A percentile compares a stretch with the other conserved stretches of the same genome.
These are phyloP conservation scores for Sordariomycetes sp. DNA, from an alignment of 2,329 filamentous ascomycete species.

Conservation along the genomic window DNA sequence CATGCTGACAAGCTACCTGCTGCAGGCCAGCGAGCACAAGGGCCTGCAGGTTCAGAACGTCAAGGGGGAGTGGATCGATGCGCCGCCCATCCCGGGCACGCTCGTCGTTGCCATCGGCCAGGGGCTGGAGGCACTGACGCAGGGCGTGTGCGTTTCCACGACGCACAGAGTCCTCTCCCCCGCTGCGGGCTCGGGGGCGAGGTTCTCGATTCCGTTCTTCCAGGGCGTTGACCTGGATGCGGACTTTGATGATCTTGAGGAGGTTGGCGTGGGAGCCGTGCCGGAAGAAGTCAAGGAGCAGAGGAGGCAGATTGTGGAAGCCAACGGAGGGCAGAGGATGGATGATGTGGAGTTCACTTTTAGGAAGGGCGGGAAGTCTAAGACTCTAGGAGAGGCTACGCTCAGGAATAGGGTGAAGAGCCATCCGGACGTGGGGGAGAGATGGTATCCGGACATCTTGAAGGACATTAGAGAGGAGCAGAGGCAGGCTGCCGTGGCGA, in stretches of 20 bases:
- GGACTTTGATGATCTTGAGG: slow-evolving; percentile 67
- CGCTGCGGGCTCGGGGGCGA: slow-evolving; percentile 55
- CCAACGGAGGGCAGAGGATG: slow-evolving; percentile 41
- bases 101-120: slow-evolving; percentile 84
- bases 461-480: slow-evolving; percentile 50
- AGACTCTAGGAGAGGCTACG: slow-evolving; percentile 72
- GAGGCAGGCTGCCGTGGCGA: slow-evolving; percentile 20
- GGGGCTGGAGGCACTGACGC: slow-evolving; percentile 76
- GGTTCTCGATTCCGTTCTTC: slow-evolving; percentile 81
- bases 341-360: slow-evolving; percentile 88
- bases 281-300: slow-evolving; percentile 55
- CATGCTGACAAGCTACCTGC: slow-evolving; percentile 73
- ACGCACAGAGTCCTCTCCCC: slow-evolving; percentile 80
- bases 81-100: slow-evolving; percentile 64
- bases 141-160: slow-evolving; percentile 72
- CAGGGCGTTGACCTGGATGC: slow-evolving; percentile 76
- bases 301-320: slow-evolving; percentile 47
- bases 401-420: slow-evolving; percentile 78
- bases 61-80: slow-evolving; percentile 72
- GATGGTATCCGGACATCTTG: slow-evolving; percentile 64
- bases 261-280: slow-evolving; percentile 43
- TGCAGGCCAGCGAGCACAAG: slow-evolving; percentile 68
- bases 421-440: slow-evolving; percentile 77
- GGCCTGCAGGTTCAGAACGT: slow-evolving; percentile 81
- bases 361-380: slow-evolving; percentile 55